Conservation (phyloP, 306 rosid species). For the Vigna unguiculata region DNA sequence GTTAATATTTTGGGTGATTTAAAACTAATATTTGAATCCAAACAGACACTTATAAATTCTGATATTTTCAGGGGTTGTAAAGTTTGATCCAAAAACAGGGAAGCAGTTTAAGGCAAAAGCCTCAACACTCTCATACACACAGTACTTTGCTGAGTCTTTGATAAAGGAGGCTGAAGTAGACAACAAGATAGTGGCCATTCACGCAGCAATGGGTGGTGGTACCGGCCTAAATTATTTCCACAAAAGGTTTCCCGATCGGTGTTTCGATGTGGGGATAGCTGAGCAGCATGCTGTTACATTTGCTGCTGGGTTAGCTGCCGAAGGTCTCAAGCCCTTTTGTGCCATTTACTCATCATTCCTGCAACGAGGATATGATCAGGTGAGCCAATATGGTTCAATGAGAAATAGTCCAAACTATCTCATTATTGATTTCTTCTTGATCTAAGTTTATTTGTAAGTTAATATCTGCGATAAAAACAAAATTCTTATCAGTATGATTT, state of each 20-base stretch:
- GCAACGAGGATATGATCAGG: slow-evolving; percentile 98
- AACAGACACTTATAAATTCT: slow-evolving; percentile 11
- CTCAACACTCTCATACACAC: slow-evolving; percentile 78
- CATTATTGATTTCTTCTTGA: background rate
- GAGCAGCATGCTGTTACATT: slow-evolving; percentile 97
- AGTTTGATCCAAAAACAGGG: slow-evolving; percentile 90
- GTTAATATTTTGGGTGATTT: background rate
- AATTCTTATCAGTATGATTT: slow-evolving; percentile 25
- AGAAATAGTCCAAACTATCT: background rate
- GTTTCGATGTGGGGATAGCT: slow-evolving; percentile 42
- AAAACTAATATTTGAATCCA: background rate
- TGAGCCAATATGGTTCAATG: slow-evolving; percentile 8
- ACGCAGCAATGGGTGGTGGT: slow-evolving; percentile 98
- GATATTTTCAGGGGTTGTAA: slow-evolving; percentile 70
- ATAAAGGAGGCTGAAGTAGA: slow-evolving; percentile 89
- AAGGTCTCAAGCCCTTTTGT: slow-evolving; percentile 96
- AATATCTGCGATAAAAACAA: background rate
- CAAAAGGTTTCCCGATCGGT: slow-evolving; percentile 82
- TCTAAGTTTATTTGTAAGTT: background rate
- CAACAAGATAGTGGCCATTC: slow-evolving; percentile 80
- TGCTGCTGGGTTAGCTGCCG: slow-evolving; percentile 95
- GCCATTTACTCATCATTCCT: slow-evolving; percentile 89
- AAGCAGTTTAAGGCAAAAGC: slow-evolving; percentile 72
- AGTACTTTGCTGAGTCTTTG: slow-evolving; percentile 81
- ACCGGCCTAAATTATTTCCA: slow-evolving; percentile 93